A percentile compares a stretch with the other conserved stretches of the same genome.
Evolutionary conservation across 2,329 filamentous ascomycete species (phyloP).

Genomic region (Proliferodiscus dingleyae): DNA sequence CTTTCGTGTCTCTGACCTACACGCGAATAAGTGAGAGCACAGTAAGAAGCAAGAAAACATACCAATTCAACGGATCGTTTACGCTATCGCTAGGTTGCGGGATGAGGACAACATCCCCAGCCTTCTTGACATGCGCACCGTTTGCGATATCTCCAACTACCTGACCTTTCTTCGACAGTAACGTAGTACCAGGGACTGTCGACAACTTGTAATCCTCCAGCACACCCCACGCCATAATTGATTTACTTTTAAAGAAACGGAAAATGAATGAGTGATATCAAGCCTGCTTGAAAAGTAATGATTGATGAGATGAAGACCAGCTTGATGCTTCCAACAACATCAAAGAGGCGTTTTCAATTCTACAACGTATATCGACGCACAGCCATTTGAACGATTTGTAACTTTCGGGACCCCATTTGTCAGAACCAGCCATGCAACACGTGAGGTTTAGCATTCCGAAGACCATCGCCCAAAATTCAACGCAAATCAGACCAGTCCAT

Average conservation of each 20-base stretch:
- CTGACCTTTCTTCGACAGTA: background rate
- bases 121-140: background rate
- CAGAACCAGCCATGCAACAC: no score
- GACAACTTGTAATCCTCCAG: background rate
- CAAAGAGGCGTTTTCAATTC: background rate
- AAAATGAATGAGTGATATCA: background rate
- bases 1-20: constrained; percentile 14
- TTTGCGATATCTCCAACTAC: background rate
- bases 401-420: no score
- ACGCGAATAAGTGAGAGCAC: background rate
- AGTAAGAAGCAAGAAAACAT: background rate
- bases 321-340: background rate
- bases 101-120: constrained; percentile 41
- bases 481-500: no score
- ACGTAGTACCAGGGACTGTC: background rate
- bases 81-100: constrained; percentile 46
- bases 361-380: background rate
- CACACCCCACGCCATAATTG: background rate
- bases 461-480: background rate
- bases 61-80: constrained; percentile 47
- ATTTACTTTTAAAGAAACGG: background rate
- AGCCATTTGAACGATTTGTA: background rate
- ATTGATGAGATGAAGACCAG: background rate
- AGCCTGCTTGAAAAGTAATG: background rate
- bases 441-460: background rate